Evolutionary conservation across 257 asterid genomes (phyloP).

Genomic region (Penstemon davidsonii): DNA sequence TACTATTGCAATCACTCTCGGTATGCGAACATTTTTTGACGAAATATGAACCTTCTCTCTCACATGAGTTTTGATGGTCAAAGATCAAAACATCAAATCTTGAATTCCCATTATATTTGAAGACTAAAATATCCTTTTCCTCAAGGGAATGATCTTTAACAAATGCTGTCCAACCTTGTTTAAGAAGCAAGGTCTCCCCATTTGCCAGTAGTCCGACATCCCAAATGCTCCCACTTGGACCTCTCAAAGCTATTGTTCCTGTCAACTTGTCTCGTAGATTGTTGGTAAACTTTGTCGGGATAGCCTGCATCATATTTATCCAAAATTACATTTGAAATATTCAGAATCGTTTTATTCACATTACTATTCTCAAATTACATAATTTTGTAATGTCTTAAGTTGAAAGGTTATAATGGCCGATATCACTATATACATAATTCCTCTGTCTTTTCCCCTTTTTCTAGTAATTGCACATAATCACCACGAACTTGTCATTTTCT

Average conservation of each 20-base stretch:
- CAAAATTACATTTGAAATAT: not conserved
- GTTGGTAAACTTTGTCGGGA: slow-evolving; percentile 34
- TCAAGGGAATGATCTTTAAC: slow-evolving; percentile 45
- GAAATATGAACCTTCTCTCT: slow-evolving; percentile 41
- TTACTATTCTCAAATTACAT: not conserved
- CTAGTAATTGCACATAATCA: no score
- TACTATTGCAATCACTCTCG: slow-evolving; percentile 14
- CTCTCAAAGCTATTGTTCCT: no score
- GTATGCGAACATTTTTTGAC: slow-evolving; percentile 33
- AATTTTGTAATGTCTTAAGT: not conserved
- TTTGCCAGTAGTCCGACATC: slow-evolving; percentile 35
- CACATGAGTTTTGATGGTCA: slow-evolving; percentile 30
- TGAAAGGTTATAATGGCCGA: not conserved
- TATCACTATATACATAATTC: no score
- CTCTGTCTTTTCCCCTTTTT: no score
- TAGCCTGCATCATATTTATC: slow-evolving; percentile 27
- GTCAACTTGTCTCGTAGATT: no score
- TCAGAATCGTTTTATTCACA: not conserved
- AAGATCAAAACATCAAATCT: no score
- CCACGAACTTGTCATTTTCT: no score
- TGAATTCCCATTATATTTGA: no score
- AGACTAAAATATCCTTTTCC: no score
- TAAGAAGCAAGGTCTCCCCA: slow-evolving; percentile 38
- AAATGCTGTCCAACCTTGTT: slow-evolving; percentile 49
- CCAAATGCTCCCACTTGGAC: not conserved